Base-by-base conservation (phyloP, 148 eudicot genomes). In the Nepenthes mirabilis region DNA sequence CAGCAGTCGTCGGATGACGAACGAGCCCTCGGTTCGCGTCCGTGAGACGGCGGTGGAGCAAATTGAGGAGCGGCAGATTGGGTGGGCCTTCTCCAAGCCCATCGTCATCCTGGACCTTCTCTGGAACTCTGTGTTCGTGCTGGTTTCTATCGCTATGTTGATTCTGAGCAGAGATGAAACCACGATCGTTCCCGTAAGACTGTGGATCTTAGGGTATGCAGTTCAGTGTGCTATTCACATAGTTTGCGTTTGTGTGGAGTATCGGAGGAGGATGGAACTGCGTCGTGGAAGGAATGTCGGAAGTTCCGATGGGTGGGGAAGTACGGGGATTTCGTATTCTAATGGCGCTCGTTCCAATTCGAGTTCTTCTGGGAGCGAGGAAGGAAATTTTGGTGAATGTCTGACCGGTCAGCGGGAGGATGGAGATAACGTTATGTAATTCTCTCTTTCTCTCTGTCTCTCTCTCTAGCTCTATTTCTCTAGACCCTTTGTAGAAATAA, bases 21-120 rank as follows among this genome's bases (percentile, higher is more conserved):
- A 77, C 9, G 81, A 69, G 36, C 82, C 86, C 14, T 85, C 96
- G 2, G 69, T 87, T 67, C 63, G 80, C 3, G 95, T 84, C 2
- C 61, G 95, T 1, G 90, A 87, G 58, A 70, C 85, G 2, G 95
- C 90, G 5, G 90, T 88, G 1, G 83, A 75, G 52, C 81, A 80
- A 55, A 77, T 88, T 8, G 91, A 88, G 37, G 88, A 77, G 67
- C 56, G 95, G 32, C 88, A 82, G 67, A 71, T 68, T 47, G 91
- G 82, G 37, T 88, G 96, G 91, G 91, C 88, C 1, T 79, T 80
- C 54, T 84, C 88, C 36, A 67, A 59, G 14, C 91, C 96, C 7
- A 74, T 88, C 1, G 88, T 88, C 33, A 52, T 71, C 2, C 75
- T 88, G 10, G 96, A 88, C 53, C 70, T 75, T 33, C 50, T 79